Evolutionary conservation across 78 protist genomes (phyloP).

Genomic region (Monosiga brevicollis): DNA sequence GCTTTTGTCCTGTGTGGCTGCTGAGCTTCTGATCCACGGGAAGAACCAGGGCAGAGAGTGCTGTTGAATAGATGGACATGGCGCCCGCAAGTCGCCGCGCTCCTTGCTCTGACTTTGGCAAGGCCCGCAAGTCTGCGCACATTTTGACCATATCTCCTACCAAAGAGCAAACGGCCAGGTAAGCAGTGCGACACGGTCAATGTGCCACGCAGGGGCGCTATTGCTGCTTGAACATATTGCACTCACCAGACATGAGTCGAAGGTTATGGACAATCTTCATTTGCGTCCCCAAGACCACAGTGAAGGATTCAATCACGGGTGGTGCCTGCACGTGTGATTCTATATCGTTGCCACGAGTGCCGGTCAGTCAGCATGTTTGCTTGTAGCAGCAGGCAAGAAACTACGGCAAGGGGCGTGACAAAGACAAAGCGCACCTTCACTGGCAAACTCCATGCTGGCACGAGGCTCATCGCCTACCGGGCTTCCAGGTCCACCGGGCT

Average conservation of each 20-base stretch:
- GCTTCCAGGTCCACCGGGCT: too few species aligned
- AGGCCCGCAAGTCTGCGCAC: background rate
- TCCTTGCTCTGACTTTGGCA: background rate
- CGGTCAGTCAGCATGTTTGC: too few species aligned
- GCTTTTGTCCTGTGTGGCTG: background rate
- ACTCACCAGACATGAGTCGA: background rate
- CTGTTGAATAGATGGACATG: background rate
- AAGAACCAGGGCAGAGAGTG: background rate
- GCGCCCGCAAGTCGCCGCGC: background rate
- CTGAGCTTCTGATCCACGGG: background rate
- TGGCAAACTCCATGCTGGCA: too few species aligned
- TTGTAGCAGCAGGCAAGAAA: too few species aligned
- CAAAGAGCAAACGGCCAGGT: background rate
- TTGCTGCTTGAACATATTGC: background rate
- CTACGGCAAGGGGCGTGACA: too few species aligned
- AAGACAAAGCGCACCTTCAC: too few species aligned
- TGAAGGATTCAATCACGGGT: background rate
- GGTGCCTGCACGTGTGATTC: too few species aligned
- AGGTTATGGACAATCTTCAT: background rate
- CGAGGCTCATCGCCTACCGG: too few species aligned
- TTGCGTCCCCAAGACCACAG: background rate
- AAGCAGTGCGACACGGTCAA: background rate
- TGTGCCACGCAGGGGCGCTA: too few species aligned
- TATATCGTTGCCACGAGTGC: too few species aligned
- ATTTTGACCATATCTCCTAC: background rate